Base-by-base conservation (phyloP, 306 rosid genomes). In the Cercis canadensis region DNA sequence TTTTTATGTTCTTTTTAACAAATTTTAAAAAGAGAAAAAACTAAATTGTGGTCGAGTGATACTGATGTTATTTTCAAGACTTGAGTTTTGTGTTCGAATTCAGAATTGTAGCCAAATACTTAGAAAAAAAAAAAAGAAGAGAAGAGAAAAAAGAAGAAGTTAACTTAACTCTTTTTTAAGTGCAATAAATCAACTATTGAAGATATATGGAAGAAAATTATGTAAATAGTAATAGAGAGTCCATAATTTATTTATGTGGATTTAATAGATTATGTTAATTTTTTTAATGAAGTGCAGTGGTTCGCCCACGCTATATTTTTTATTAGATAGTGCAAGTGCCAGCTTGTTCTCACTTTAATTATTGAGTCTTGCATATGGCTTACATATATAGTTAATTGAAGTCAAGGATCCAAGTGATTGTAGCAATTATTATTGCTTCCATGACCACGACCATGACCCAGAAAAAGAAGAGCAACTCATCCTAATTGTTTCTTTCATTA, bases 381-480 rank as follows among this genome's bases (percentile, higher is more conserved):
- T 59, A 18, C 39, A 13, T n/a, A n/a, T n/a, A n/a, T 24, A 69
- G 33, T 6, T 32, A 34, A 43, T 34, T 69, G 57, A 17, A 62
- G 12, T 52, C 40, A 24, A 58, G 67, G 45, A 45, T 77, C 59
- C 67, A 62, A 54, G 7, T 58, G 67, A 45, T 12, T 8, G 6
- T 12, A 43, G n/a, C n/a, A 43, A 43, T 43, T 43, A 10, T 43
- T 11, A 2, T 10, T 43, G 3, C 13, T 43, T 43, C n/a, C 13
- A 9, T 43, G 49, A 37, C 43, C 10, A 24, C 3, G 29, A 24
- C 3, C 29, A 24, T 24, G 29, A 24, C 43, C 43, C 6, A 5
- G 43, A 37, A 37, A 8, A 37, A 37, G 8, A 37, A 37, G 3
- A 31, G 57, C 41, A 62, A 69, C 11, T 55, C 2, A 10, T 12